Evolutionary conservation across 768 basidiomycete species (phyloP), one percentile per base, ranked within the genome.

Genomic region (Crassisporium funariophilum): DNA sequence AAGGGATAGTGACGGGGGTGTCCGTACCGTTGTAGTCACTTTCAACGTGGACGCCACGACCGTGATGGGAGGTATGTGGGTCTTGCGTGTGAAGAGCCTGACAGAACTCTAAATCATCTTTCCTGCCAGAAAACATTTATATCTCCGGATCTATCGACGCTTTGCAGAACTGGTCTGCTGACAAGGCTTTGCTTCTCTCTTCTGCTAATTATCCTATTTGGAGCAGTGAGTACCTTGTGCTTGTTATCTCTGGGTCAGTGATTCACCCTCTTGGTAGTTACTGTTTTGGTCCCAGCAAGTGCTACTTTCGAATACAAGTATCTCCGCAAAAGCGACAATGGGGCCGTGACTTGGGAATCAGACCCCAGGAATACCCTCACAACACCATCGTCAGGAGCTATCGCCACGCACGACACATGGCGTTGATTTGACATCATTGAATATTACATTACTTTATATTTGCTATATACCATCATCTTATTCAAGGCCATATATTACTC

Each of bases 1-100:
- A 50, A 45, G 55, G 5, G 60, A 65, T 31, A 52, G 45, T 15
- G 60, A 61, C n/a, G n/a, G n/a, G n/a, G n/a, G n/a, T 11, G 50
- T 52, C 12, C n/a, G n/a, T n/a, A 73, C 72, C 1, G 73, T 82
- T 39, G 60, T 75, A 0, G 78, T 84, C 46, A 80, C 79, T 34
- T 88, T 90, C 65, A 80, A 80, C 33, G 82, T 86, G n/a, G 36
- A 74, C 4, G 85, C 79, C 2, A 78, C 75, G 3, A 90, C 88
- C 4, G 61, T 69, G 6, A 64, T 63, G 13, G 86, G 86, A 55
- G 82, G 86, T 81, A 49, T 46, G 75, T 15, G 71, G 10, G 11
- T 24, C 21, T 6, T 9, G 35, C 4, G n/a, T 15, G 38, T 12
- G 24, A 17, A 7, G 13, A 40, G 19, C 23, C 35, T n/a, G n/a